These are phyloP conservation scores for Anthoceros angustus DNA, from an alignment of 225 moss, liverwort and hornwort species.

Conservation along the genomic window DNA sequence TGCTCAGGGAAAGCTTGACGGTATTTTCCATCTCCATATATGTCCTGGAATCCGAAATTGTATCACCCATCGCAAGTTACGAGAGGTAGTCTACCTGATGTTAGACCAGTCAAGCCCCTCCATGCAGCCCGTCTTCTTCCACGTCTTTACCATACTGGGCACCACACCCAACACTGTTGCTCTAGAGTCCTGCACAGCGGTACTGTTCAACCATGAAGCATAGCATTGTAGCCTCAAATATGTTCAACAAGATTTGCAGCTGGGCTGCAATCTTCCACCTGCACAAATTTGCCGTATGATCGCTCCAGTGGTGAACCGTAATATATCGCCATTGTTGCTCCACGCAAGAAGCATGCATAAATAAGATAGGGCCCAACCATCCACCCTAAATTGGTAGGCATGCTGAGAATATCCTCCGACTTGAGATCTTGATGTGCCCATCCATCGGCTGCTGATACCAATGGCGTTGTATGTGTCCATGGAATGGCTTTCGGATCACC, in stretches of 20 bases:
- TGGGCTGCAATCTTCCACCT: constrained; percentile 21
- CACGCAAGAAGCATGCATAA: constrained; percentile 51
- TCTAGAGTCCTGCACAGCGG: constrained; percentile 41
- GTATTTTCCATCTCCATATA: neutral
- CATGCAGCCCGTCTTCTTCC: constrained; percentile 57
- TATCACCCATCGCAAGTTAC: neutral
- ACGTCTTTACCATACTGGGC: constrained; percentile 57
- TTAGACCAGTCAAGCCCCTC: constrained; percentile 54
- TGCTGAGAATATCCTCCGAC: constrained; percentile 47
- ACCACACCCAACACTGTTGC: constrained; percentile 50
- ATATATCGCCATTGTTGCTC: constrained; percentile 57
- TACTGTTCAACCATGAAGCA: neutral
- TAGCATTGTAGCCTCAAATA: too few relatives aligned
- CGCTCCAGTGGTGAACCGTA: constrained; percentile 67
- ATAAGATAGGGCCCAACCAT: constrained; percentile 73
- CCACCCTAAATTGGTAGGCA: constrained; percentile 93
- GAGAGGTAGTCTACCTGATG: constrained; percentile 21
- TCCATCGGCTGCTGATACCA: constrained; percentile 49
- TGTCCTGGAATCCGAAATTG: too few relatives aligned
- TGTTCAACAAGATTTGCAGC: too few relatives aligned
- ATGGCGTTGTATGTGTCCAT: constrained; percentile 64
- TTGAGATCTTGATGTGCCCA: constrained; percentile 64
- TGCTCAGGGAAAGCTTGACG: neutral
- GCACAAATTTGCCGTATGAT: constrained; percentile 70
- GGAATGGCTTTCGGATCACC: constrained; percentile 93